Base-by-base conservation (phyloP, 306 rosid species). In the Luffa aegyptiaca region DNA sequence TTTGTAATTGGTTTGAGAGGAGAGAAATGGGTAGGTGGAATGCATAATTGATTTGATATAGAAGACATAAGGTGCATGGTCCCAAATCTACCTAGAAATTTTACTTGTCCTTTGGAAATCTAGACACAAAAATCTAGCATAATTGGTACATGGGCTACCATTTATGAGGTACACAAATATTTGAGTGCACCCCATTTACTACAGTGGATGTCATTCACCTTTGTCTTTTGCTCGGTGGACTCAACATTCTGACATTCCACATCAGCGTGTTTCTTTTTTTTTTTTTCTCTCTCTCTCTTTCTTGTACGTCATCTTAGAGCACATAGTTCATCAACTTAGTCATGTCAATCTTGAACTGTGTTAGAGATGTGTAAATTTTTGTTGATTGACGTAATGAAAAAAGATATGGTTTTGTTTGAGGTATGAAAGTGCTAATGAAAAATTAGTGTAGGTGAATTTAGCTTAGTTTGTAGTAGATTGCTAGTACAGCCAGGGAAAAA, bases 11-110 rank as follows among this genome's bases (percentile, higher is more conserved):
- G 16, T 12, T 21, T 1, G 39, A 61, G 61, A 6, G 31, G 31
- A 6, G 10, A 12, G 44, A 37, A 65, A 65, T 65, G 72, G 72
- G 72, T 65, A 16, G 72, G 72, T 65, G 72, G 72, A 16, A 1
- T 63, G 70, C n/a, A 63, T 63, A 63, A 63, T 62, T 62, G 68
- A 62, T 62, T 63, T 63, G 70, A 63, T 63, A 35, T 63, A 14
- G 44, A 63, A 63, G 20, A 63, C 44, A 63, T 63, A 35, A 33
- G 70, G 70, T 63, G 42, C 70, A 63, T 63, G 70, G 66, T 35
- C 45, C 70, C 70, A 35, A 33, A 35, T 12, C 70, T 63, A 63
- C 4, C n/a, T 13, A 33, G 0, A 10, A 21, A 26, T 61, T 61
- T 26, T 11, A 35, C 17, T 33, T 10, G 6, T 59, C 39, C 41